Base-by-base conservation (phyloP, 805 yeast species). In the Candida pseudofarinosa region DNA sequence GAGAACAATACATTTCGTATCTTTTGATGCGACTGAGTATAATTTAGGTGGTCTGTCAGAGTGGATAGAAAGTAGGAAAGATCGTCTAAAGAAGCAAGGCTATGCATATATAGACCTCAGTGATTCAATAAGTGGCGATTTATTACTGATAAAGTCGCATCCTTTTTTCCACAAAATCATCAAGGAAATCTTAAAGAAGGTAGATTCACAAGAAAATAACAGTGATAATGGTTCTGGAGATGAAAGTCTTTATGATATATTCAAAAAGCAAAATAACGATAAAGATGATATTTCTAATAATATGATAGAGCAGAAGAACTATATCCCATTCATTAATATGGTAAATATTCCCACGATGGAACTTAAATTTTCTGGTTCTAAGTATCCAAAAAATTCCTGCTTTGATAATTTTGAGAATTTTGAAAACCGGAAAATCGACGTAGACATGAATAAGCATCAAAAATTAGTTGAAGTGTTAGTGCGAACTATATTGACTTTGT, bases 21-120 rank as follows among this genome's bases (percentile, higher is more conserved):
- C 96, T 0, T 88, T 85, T 68, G 95, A 90, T 53, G 97, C 86
- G 1, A 68, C 85, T 0, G 80, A 82, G 47, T 88, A 84, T 54
- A 89, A 89, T 57, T 66, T 74, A 50, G 96, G 93, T 0, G 98
- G 98, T 0, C 73, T 87, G n/a, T 74, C 89, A 0, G 91, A 85
- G 54, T 81, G 90, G 75, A 71, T 83, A 4, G 86, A 84, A 51
- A 65, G 71, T 31, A 74, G 75, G 43, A 59, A 66, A n/a, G 73
- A 75, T 18, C 73, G 71, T 33, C 63, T 88, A 19, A 66, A 71
- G 41, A 72, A 77, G 37, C 83, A 83, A 49, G 83, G 85, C 0
- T 81, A 77, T 53, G 72, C 87, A 0, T 84, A 85, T 50, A 73
- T 90, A 44, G 96, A 90, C 54, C 67, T 90, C 28, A 77, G 82